Percentiles rank a stretch among this genome's conserved stretches.
These are phyloP conservation scores for Xylaria nigripes DNA, from an alignment of 495 filamentous ascomycete species.

Conservation along the genomic window DNA sequence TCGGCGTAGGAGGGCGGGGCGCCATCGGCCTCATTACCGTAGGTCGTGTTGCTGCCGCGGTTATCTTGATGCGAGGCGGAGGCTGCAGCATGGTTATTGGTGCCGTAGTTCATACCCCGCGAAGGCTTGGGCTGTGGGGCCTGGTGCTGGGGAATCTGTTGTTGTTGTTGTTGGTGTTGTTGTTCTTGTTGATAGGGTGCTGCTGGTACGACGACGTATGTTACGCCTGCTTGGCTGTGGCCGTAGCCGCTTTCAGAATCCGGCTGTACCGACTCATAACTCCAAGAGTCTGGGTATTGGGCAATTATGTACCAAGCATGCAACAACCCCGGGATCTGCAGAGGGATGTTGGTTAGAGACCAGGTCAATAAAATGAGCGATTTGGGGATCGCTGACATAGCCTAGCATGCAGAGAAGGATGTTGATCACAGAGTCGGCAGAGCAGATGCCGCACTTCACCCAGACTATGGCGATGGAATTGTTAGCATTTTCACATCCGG, in stretches of 20 bases:
- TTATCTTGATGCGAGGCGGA: not conserved
- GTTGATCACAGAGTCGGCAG: constrained; percentile 90
- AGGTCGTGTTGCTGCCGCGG: constrained; percentile 5
- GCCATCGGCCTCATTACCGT: constrained; percentile 23
- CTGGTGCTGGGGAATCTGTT: too few relatives aligned
- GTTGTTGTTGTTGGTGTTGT: not conserved
- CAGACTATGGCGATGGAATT: constrained; percentile 53
- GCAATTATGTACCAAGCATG: constrained; percentile 99
- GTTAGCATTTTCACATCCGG: constrained; percentile 23
- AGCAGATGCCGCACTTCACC: constrained; percentile 93
- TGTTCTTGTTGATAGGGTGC: constrained; percentile 17
- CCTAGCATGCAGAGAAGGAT: constrained; percentile 84
- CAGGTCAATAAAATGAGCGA: constrained; percentile 3
- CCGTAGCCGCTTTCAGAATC: constrained; percentile 41
- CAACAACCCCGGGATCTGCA: constrained; percentile 73
- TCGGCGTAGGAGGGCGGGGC: constrained; percentile 76
- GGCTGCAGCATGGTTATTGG: constrained; percentile 20
- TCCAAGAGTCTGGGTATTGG: constrained; percentile 70
- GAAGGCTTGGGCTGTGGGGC: not conserved
- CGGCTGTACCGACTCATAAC: constrained; percentile 52
- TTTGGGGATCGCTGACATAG: constrained; percentile 41
- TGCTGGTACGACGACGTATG: constrained; percentile 59
- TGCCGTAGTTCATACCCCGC: constrained; percentile 17
- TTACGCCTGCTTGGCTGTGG: constrained; percentile 35
- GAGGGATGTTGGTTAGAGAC: not conserved